Percentiles rank a stretch among this genome's conserved stretches.
Conservation (phyloP, 2,329 filamentous ascomycete genomes). For the Coniochaeta ligniaria region DNA sequence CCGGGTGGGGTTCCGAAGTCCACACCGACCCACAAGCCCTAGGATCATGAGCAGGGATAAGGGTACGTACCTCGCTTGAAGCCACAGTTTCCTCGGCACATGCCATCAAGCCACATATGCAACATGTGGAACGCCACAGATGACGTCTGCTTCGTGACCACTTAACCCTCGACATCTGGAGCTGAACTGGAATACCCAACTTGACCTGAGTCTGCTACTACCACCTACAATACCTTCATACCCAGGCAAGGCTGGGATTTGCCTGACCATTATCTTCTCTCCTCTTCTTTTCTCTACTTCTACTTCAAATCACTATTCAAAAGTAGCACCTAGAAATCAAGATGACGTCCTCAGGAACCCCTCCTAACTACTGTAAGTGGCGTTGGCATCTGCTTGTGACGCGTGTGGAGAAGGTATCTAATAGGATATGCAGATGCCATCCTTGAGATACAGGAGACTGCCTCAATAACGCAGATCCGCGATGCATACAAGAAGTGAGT, state of each 20-base stretch:
- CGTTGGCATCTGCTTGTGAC: background rate
- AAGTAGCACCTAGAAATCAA: conserved; percentile 6
- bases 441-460: conserved; percentile 66
- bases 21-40: background rate
- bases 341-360: conserved; percentile 30
- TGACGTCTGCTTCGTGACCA: conserved; percentile 1
- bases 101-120: conserved; percentile 2
- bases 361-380: conserved; percentile 52
- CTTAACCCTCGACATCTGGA: background rate
- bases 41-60: background rate
- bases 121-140: conserved; percentile 1
- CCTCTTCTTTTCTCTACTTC: background rate
- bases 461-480: conserved; percentile 76
- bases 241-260: background rate
- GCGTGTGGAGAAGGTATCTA: background rate
- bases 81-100: background rate
- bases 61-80: background rate
- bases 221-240: background rate
- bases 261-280: background rate
- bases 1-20: background rate
- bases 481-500: conserved; percentile 87
- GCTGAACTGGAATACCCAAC: background rate
- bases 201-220: background rate
- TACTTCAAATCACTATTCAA: background rate
- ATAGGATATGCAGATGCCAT: conserved; percentile 51